Evolutionary conservation across 2,329 filamentous ascomycete genomes (phyloP), one percentile per base, ranked within the genome.

Genomic region (Drechslerella coelobrocha): DNA sequence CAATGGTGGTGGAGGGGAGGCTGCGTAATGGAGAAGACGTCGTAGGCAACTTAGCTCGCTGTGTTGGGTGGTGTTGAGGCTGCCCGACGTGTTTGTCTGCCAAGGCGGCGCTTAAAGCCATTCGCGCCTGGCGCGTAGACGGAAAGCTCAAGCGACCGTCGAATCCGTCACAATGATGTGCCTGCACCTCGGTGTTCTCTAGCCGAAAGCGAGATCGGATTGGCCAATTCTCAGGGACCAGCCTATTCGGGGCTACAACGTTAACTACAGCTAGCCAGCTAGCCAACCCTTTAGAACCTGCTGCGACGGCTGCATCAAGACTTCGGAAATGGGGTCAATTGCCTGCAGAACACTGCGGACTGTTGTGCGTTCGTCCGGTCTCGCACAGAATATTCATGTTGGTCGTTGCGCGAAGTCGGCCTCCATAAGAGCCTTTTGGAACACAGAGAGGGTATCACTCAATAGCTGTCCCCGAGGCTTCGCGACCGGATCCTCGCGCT

Each of bases 11-110:
- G 27, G 37, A 45, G 29, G 47, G 55, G 62, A 52, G 56, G 63
- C 59, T 69, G 63, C 63, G 63, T 69, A 69, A 69, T 69, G 63
- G 34, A 48, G 45, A 52, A 51, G 43, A 61, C 37, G 37, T 41
- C 9, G 7, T 41, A 23, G 63, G 62, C 61, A 55, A 56, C 41
- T 47, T 9, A 10, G 50, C 23, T 56, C 60, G 57, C 29, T 31
- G 56, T 26, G 41, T 68, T 61, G 59, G 31, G 55, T 51, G 61
- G 61, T 61, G 63, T 45, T 45, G 51, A 55, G 39, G 41, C 24
- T 17, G 17, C 24, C 39, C 43, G 50, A 62, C 52, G 56, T 57
- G 63, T 69, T 69, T 69, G 63, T 24, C 56, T 31, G 63, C 63
- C 63, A 62, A 69, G 63, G 5, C 17, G 41, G 41, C 41, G 41